phyloP scores from a whole-genome alignment of 352 stramenopile genomes.

The Phytophthora lateralis region DNA sequence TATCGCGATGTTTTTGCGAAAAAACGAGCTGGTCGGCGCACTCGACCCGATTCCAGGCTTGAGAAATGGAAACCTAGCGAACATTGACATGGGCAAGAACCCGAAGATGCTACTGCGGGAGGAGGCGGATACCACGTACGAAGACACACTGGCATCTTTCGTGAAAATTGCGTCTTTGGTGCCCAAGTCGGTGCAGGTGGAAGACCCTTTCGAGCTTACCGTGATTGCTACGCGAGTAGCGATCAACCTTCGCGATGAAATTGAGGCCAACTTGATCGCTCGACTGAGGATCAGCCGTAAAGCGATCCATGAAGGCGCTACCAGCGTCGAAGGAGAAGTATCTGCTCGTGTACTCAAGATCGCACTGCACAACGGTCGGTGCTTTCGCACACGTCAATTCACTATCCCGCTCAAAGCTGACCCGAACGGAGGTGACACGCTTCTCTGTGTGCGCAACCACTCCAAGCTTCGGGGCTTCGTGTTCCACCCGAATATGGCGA shows the following conservation, averaged over 20 bases:
- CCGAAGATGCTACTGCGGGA: constrained; percentile 57
- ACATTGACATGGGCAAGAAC: constrained; percentile 71
- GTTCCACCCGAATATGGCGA: constrained; percentile 74
- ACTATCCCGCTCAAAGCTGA: constrained; percentile 75
- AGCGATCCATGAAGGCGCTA: constrained; percentile 53
- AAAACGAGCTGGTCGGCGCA: constrained; percentile 89
- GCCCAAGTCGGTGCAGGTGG: constrained; percentile 57
- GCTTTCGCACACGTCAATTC: constrained; percentile 69
- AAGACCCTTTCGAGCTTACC: constrained; percentile 65
- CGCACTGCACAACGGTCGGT: constrained; percentile 89
- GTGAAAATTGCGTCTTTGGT: constrained; percentile 67
- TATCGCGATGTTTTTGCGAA: constrained; percentile 69
- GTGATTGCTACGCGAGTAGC: constrained; percentile 58
- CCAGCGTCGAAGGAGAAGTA: constrained; percentile 64
- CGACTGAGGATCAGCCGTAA: constrained; percentile 69
- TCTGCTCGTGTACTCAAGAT: constrained; percentile 83
- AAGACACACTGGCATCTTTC: constrained; percentile 58
- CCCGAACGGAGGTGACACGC: constrained; percentile 66
- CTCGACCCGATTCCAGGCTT: constrained; percentile 79
- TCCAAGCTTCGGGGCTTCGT: constrained; percentile 76
- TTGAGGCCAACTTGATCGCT: constrained; percentile 67
- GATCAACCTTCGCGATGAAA: constrained; percentile 74
- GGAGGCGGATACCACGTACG: constrained; percentile 53
- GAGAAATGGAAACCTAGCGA: constrained; percentile 70
- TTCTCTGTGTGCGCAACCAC: constrained; percentile 53